Conservation (phyloP, 225 moss, liverwort and hornwort species). For the Lunularia cruciata region DNA sequence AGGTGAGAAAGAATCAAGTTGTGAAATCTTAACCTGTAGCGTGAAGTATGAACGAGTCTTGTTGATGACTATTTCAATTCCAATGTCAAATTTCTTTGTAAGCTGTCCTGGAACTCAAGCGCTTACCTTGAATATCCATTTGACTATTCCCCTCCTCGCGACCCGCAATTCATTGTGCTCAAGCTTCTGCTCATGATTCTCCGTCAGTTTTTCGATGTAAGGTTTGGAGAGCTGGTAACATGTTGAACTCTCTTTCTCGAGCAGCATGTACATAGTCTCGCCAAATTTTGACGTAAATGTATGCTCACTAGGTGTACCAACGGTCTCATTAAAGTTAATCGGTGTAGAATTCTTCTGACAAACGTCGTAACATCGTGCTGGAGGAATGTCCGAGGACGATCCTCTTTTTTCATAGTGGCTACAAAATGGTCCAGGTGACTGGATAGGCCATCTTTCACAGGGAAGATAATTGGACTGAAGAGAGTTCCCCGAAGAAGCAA, state of each 20-base stretch:
- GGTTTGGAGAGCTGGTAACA: conserved; percentile 46
- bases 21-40: too few species aligned
- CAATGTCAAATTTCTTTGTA: background rate
- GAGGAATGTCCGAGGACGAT: conserved; percentile 1
- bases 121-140: conserved; percentile 65
- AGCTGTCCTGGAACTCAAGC: background rate
- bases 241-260: conserved; percentile 46
- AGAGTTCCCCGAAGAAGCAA: conserved; percentile 30
- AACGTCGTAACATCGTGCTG: background rate
- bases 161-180: conserved; percentile 25
- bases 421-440: background rate
- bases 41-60: too few species aligned
- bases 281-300: conserved; percentile 36
- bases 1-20: too few species aligned
- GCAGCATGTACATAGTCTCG: conserved; percentile 57
- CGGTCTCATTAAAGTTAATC: background rate
- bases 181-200: conserved; percentile 10
- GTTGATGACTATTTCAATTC: too few species aligned
- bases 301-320: background rate
- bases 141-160: conserved; percentile 48
- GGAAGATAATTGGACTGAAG: conserved; percentile 44
- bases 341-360: background rate
- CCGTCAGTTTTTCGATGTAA: conserved; percentile 46
- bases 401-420: conserved; percentile 6
- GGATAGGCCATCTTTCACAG: background rate